phyloP scores from a whole-genome alignment of 177 flowering plant species.

The Vitis hybrid region DNA sequence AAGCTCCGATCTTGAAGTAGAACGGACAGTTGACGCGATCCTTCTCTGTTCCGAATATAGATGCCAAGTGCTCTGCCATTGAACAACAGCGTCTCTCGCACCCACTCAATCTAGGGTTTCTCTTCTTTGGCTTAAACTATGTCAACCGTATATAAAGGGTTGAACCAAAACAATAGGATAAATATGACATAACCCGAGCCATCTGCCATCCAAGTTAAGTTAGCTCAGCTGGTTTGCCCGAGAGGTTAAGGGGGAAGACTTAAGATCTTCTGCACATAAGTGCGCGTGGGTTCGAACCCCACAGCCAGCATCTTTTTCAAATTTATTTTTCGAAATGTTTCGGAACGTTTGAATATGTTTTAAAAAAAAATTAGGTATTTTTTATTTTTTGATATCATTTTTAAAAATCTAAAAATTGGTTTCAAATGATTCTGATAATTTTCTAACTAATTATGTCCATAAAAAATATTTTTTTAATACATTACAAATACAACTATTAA shows the following conservation, averaged over 20 bases:
- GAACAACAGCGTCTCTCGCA: background rate
- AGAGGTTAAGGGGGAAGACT: constrained; percentile 86
- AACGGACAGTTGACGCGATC: constrained; percentile 93
- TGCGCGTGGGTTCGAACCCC: constrained; percentile 89
- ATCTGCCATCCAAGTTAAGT: background rate
- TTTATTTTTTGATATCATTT: too few relatives aligned
- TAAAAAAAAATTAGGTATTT: too few relatives aligned
- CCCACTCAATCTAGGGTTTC: constrained; percentile 1
- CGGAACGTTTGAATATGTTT: too few relatives aligned
- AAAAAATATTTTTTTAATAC: too few relatives aligned
- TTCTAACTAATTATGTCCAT: too few relatives aligned
- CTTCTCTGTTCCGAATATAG: constrained; percentile 88
- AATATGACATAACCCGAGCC: rapidly evolving
- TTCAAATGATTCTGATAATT: too few relatives aligned
- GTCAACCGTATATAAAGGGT: background rate
- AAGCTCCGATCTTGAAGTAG: constrained; percentile 97
- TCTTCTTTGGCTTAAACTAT: background rate
- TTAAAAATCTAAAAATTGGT: too few relatives aligned
- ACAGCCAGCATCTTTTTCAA: constrained; percentile 63
- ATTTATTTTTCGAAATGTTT: too few relatives aligned
- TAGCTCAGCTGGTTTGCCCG: constrained; percentile 49
- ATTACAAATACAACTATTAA: too few relatives aligned
- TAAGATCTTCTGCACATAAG: constrained; percentile 78
- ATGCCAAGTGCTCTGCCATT: constrained; percentile 92
- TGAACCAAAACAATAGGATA: background rate